A percentile compares a stretch with the other conserved stretches of the same genome.
These are phyloP conservation scores for Metschnikowia sp. DNA, from an alignment of 805 yeast species.

Conservation along the genomic window DNA sequence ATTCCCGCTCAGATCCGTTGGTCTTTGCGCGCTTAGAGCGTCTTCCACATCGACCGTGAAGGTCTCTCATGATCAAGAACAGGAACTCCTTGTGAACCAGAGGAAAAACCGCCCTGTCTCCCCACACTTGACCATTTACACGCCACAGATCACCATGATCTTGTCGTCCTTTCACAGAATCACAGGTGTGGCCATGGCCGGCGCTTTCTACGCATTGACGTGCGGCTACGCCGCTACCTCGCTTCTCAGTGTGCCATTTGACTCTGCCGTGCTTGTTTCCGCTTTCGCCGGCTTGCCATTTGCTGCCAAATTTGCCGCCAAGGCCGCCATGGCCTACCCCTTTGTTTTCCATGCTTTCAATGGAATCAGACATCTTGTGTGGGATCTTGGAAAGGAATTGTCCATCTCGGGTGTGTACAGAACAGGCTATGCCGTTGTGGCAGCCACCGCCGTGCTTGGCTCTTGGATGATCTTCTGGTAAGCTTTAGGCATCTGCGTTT, in stretches of 20 bases:
- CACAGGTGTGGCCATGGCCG: conserved; percentile 80
- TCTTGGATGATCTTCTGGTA: conserved; percentile 50
- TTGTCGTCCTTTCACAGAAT: conserved; percentile 83
- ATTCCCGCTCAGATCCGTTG: conserved; percentile 9
- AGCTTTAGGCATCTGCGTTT: not conserved
- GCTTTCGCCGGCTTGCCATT: conserved; percentile 63
- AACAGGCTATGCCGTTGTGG: conserved; percentile 86
- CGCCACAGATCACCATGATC: conserved; percentile 85
- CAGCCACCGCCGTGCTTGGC: conserved; percentile 56
- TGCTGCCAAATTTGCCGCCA: conserved; percentile 56
- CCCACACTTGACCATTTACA: conserved; percentile 85
- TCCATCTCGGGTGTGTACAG: conserved; percentile 84
- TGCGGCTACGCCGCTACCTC: conserved; percentile 71
- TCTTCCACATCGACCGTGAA: conserved; percentile 31
- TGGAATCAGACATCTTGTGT: conserved; percentile 88
- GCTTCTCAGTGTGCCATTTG: conserved; percentile 52
- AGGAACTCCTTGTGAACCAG: conserved; percentile 71
- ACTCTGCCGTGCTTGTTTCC: conserved; percentile 50
- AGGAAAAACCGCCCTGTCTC: conserved; percentile 85
- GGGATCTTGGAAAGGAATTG: conserved; percentile 87
- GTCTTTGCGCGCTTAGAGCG: conserved; percentile 8
- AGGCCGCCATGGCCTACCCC: conserved; percentile 73
- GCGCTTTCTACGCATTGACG: conserved; percentile 74
- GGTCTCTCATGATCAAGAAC: conserved; percentile 61
- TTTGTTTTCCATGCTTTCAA: conserved; percentile 83